These are phyloP conservation scores for Pisolithus albus DNA, from an alignment of 768 basidiomycete species.

Conservation along the genomic window DNA sequence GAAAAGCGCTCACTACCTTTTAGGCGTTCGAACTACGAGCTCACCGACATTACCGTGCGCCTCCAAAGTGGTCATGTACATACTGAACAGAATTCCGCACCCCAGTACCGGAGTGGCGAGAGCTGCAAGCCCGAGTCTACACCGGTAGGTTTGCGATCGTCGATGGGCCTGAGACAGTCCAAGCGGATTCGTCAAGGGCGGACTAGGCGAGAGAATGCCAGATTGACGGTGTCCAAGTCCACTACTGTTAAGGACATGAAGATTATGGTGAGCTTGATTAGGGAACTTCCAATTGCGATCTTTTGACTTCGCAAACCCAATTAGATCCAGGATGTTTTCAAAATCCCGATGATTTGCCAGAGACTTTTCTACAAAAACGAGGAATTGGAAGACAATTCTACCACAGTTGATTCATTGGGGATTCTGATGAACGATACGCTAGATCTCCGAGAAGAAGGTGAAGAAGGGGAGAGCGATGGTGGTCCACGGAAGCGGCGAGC, in stretches of 20 bases:
- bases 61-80: constrained; percentile 29
- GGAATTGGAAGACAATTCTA: constrained; percentile 59
- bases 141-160: constrained; percentile 29
- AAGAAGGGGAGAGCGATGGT: constrained; percentile 50
- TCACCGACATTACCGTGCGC: constrained; percentile 57
- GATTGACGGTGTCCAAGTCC: constrained; percentile 50
- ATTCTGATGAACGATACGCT: constrained; percentile 57
- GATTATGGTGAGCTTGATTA: constrained; percentile 44
- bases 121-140: constrained; percentile 23
- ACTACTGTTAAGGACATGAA: constrained; percentile 79
- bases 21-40: constrained; percentile 42
- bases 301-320: constrained; percentile 1
- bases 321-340: constrained; percentile 56
- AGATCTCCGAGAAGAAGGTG: constrained; percentile 58
- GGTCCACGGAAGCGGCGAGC: constrained; percentile 35
- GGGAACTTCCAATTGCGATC: neutral
- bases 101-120: constrained; percentile 21
- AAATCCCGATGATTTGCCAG: constrained; percentile 73
- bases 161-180: constrained; percentile 53
- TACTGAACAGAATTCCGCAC: constrained; percentile 17
- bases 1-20: constrained; percentile 15
- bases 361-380: constrained; percentile 53
- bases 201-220: constrained; percentile 43
- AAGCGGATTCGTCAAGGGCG: constrained; percentile 58
- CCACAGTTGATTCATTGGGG: constrained; percentile 45